Base-by-base conservation (phyloP, 2,329 filamentous ascomycete genomes). In the Pseudogymnoascus sp. region DNA sequence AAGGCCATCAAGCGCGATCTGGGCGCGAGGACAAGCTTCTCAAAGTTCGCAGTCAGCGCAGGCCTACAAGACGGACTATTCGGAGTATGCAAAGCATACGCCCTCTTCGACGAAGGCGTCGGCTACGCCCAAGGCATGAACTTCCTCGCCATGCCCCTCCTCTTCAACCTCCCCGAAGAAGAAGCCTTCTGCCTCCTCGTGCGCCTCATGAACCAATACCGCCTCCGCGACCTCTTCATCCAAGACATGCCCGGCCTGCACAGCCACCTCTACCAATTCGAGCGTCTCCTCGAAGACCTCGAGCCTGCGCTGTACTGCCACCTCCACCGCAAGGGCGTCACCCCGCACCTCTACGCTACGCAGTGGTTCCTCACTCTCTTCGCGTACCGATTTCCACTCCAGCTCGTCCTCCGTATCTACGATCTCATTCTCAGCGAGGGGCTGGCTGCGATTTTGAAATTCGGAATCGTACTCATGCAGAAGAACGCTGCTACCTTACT, bases 331-430 rank as follows among this genome's bases (percentile, higher is more conserved):
- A 86, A 90, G 63, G 88, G 91, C 67, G 95, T 99, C 62, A 89
- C 89, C 7, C 89, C 95, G 0, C 91, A 96, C 72, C 82, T 99
- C 7, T 99, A 99, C 73, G 95, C 95, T 49, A 99, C 95, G 0
- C 95, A 99, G 75, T 99, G 95, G 95, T 99, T 99, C 77, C 83
- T 99, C 60, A 99, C 95, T 0, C 82, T 99, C n/a, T 99, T 99
- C 73, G 92, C 93, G 34, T 99, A 99, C 75, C 90, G 96, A 43
- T 99, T 99, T 75, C 95, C 95, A 7, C 82, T 99, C 6, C 95
- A 99, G 73, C 85, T 99, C 8, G 95, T 99, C 5, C 87, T 99
- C 64, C 90, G 95, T 34, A 96, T 99, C 60, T 99, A 97, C 76
- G 95, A 99, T 73, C 79, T 99, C 63, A 95, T 99, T 61, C 81